Base-by-base conservation (phyloP, 2,329 filamentous ascomycete species). In the Aspergillus bombycis region DNA sequence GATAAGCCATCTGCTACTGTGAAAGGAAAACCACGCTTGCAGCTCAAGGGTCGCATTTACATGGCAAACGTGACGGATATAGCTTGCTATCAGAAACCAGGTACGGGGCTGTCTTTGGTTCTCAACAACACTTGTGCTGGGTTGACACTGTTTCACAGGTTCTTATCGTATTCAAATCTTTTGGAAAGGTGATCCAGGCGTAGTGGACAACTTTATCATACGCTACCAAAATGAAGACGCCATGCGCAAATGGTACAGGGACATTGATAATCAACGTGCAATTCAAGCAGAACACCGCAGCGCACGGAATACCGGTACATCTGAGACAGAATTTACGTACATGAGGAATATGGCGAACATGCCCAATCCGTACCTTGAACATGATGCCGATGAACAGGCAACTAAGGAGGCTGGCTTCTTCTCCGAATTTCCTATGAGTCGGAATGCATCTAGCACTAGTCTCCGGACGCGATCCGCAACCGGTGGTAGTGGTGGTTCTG, bases 1-100 rank as follows among this genome's bases (percentile, higher is more conserved):
- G 91, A 93, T 61, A 94, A 92, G 75, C 89, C 82, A 21, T 73
- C 82, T 19, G 85, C 88, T 62, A 92, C 89, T 77, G 89, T 87
- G 75, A 91, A 88, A 71, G 91, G 90, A 48, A 97, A 94, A 79
- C 81, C 84, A 32, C 87, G 86, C 69, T 84, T 98, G 65, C 94
- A 97, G 78, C 85, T 99, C 34, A 99, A 99, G 79, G 95, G 95
- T 45, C 89, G 95, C 58, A 99, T 99, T 72, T 98, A 97, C 81
- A 98, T 99, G 94, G 93, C 94, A 70, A 99, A 99, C 74, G 94
- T 99, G 60, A 98, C 94, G 45, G 93, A 97, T 77, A 90, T 97
- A n/a, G 84, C 97, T 48, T 94, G 91, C 21, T 84, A 95, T 64
- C 89, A 90, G 57, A 97, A 94, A 78, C 92, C 93, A 79, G 93